Evolutionary conservation across 306 rosid genomes (phyloP).

Genomic region (Dalbergia cochinchinensis): DNA sequence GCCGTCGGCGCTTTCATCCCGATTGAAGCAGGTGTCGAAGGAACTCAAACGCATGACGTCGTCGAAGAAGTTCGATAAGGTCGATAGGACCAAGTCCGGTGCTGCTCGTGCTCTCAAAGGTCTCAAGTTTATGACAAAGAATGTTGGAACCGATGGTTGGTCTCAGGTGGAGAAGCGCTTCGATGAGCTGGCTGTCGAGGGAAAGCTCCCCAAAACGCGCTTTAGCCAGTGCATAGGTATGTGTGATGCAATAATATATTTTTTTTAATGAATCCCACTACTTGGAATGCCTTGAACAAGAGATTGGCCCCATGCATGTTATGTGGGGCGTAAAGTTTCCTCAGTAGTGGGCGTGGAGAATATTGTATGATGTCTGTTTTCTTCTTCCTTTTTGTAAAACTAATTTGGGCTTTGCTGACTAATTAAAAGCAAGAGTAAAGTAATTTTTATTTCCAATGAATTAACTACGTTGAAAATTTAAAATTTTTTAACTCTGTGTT

Average conservation of each 20-base stretch:
- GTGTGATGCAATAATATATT: neutral
- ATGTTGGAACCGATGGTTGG: slow-evolving; percentile 80
- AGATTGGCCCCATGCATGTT: neutral
- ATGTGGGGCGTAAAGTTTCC: neutral
- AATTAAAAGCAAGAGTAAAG: too few relatives aligned
- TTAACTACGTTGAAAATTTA: too few relatives aligned
- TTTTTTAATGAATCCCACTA: too few relatives aligned
- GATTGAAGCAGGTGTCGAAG: slow-evolving; percentile 76
- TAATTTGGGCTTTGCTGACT: too few relatives aligned
- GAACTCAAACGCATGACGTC: slow-evolving; percentile 83
- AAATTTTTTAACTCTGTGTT: too few relatives aligned
- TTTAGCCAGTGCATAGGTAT: slow-evolving; percentile 88
- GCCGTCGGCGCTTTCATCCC: slow-evolving; percentile 60
- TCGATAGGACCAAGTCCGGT: slow-evolving; percentile 76
- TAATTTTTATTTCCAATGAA: too few relatives aligned
- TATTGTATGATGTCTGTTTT: neutral
- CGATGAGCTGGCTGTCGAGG: slow-evolving; percentile 60
- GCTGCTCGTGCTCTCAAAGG: slow-evolving; percentile 84
- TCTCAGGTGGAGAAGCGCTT: slow-evolving; percentile 69
- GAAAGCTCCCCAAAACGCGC: slow-evolving; percentile 65
- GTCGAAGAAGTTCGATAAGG: slow-evolving; percentile 59
- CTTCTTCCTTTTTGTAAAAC: too few relatives aligned
- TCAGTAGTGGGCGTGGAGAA: neutral
- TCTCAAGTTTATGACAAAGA: slow-evolving; percentile 79
- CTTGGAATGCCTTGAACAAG: neutral